Conservation (phyloP, 2,329 filamentous ascomycete species). For the Verticillium dahliae region DNA sequence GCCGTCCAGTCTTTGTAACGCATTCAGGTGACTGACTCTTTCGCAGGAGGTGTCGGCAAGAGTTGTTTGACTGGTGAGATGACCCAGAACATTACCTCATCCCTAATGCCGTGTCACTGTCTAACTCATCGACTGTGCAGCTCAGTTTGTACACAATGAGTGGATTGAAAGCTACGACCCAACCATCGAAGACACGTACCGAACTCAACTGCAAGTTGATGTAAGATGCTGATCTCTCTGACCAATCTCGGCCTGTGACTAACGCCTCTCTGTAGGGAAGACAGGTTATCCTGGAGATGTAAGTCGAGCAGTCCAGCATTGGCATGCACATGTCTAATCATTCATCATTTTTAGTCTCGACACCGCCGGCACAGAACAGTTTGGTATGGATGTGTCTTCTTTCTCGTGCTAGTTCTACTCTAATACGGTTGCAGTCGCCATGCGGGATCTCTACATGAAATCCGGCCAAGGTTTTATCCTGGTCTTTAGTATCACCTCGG, state of each 20-base stretch:
- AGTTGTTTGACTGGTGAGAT: conserved; percentile 77
- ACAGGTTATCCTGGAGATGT: conserved; percentile 87
- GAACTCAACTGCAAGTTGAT: conserved; percentile 73
- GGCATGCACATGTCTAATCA: not conserved
- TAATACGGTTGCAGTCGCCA: conserved; percentile 39
- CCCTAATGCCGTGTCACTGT: conserved; percentile 5
- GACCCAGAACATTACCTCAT: not conserved
- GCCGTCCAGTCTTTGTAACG: not conserved
- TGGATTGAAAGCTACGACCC: conserved; percentile 87
- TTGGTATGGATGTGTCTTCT: conserved; percentile 56
- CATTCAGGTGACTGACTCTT: not conserved
- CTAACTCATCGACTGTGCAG: conserved; percentile 32
- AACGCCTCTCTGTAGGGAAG: conserved; percentile 52
- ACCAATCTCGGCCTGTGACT: conserved; percentile 1
- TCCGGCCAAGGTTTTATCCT: conserved; percentile 86
- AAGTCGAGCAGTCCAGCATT: conserved; percentile 23
- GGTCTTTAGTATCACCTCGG: conserved; percentile 85
- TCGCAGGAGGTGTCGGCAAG: conserved; percentile 70
- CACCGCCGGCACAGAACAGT: conserved; percentile 87
- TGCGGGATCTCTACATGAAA: conserved; percentile 87
- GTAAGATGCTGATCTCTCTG: conserved; percentile 41
- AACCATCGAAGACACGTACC: conserved; percentile 72
- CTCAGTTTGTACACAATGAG: conserved; percentile 89
- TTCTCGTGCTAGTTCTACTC: not conserved
- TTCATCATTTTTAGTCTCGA: conserved; percentile 56